Evolutionary conservation across 1,139 yeast genomes (phyloP), one percentile per base, ranked within the genome.

Genomic region (Scheffersomyces illinoinensis): DNA sequence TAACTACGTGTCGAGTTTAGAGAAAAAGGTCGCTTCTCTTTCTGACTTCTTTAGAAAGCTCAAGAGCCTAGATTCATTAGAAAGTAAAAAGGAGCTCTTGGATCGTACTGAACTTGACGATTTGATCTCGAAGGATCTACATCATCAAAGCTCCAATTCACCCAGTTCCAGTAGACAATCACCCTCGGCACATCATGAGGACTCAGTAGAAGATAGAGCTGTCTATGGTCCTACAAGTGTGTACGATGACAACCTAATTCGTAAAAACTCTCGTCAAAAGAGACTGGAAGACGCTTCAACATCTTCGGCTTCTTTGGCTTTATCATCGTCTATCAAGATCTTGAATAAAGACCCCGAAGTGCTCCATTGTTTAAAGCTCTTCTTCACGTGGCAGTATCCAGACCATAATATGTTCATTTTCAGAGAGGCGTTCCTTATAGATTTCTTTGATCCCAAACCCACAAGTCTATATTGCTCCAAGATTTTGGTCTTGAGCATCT

Each of bases 341-440:
- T 64, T 79, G 58, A 77, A 77, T 62, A 73, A 74, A 51, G 80
- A 79, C 62, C 76, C 76, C 1, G 84, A 75, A 57, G 76, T 85
- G 60, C 67, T 85, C 46, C 78, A 81, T 54, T 84, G 88, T 61
- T 69, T 87, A 49, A 81, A 85, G 57, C 74, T 84, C 49, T 87
- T 87, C 66, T 87, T 87, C 68, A 82, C 82, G 43, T 86, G 89
- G 89, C 83, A 85, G 61, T 87, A 87, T 62, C 90, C 90, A 1
- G 89, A 86, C 59, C 84, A 85, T 64, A 85, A 85, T 66, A 79
- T 85, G 77, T 87, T 86, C 65, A 79, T 87, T 20, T 87, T 85
- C 64, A 72, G 91, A 59, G 91, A 87, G 66, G 85, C 89, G n/a
- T 87, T 87, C 65, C 71, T 87, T 54, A 78, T 77, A 59, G 89